A percentile compares a stretch with the other conserved stretches of the same genome.
Conservation (phyloP, 2,329 filamentous ascomycete genomes). For the Coniochaeta sp. region DNA sequence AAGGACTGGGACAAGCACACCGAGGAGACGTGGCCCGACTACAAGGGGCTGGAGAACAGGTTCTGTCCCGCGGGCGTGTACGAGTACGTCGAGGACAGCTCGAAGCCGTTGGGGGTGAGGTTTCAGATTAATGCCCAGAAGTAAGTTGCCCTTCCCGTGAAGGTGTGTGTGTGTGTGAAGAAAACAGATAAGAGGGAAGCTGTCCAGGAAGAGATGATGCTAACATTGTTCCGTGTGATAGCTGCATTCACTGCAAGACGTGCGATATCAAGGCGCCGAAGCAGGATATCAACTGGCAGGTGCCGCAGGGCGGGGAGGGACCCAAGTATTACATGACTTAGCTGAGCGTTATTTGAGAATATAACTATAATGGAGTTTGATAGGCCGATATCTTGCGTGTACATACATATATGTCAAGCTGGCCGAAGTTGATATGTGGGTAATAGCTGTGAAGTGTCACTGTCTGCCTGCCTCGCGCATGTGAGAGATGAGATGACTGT, state of each 20-base stretch:
- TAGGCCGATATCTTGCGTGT: neutral
- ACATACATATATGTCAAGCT: neutral
- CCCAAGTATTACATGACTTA: constrained; percentile 67
- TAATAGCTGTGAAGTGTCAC: neutral
- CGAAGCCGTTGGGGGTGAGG: constrained; percentile 78
- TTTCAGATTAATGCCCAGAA: constrained; percentile 99
- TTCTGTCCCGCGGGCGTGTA: constrained; percentile 98
- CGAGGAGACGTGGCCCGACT: constrained; percentile 73
- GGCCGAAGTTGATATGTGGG: neutral
- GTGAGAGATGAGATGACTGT: no score
- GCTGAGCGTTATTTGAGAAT: neutral
- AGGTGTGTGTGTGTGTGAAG: constrained; percentile 52
- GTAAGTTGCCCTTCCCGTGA: constrained; percentile 44
- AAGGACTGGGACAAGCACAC: constrained; percentile 92
- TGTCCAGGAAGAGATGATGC: no score
- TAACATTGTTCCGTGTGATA: constrained; percentile 32
- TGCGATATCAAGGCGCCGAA: constrained; percentile 97
- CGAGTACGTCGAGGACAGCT: constrained; percentile 91
- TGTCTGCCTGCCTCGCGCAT: no score
- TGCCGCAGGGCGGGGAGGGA: constrained; percentile 82
- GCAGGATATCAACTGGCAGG: constrained; percentile 97
- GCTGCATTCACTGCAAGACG: constrained; percentile 99
- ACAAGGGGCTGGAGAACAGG: constrained; percentile 87
- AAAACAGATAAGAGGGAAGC: constrained; percentile 64
- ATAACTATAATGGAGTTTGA: neutral